A percentile compares a stretch with the other conserved stretches of the same genome.
These are phyloP conservation scores for Fusarium foetens DNA, from an alignment of 2,329 filamentous ascomycete species.

Conservation along the genomic window DNA sequence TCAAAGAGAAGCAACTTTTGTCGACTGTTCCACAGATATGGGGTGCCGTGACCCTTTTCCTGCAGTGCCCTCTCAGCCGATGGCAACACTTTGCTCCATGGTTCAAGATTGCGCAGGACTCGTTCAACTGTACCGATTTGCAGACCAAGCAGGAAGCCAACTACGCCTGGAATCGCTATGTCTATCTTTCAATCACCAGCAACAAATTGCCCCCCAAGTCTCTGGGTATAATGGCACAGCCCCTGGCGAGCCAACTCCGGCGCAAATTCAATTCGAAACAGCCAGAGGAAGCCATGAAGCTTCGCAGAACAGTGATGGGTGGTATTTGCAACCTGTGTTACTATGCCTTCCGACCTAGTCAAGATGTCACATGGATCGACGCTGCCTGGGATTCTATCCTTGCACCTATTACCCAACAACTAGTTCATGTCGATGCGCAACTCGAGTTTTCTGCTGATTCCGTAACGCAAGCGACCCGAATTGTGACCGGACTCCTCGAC, in stretches of 20 bases:
- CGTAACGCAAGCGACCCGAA: conserved; percentile 68
- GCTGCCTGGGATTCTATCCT: conserved; percentile 83
- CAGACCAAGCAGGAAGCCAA: conserved; percentile 80
- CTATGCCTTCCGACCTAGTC: conserved; percentile 79
- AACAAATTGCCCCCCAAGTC: conserved; percentile 60
- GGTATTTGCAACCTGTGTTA: conserved; percentile 85
- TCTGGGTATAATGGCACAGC: conserved; percentile 66
- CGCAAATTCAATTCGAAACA: conserved; percentile 69
- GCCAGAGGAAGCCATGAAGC: conserved; percentile 59
- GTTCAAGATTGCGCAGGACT: conserved; percentile 81
- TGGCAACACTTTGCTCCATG: conserved; percentile 82
- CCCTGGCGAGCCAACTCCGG: conserved; percentile 74
- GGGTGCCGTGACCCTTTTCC: conserved; percentile 82
- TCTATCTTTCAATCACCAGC: conserved; percentile 77
- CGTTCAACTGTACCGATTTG: conserved; percentile 82
- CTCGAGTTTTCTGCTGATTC: conserved; percentile 59
- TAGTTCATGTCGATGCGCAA: conserved; percentile 56
- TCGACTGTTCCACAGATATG: conserved; percentile 85
- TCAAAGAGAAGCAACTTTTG: conserved; percentile 63
- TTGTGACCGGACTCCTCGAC: conserved; percentile 78
- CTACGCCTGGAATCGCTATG: conserved; percentile 84
- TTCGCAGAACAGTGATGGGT: conserved; percentile 68
- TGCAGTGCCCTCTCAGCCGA: conserved; percentile 71
- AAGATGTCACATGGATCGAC: conserved; percentile 73
- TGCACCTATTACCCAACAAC: conserved; percentile 67